A percentile compares a stretch with the other conserved stretches of the same genome.
Conservation (phyloP, 768 basidiomycete genomes). For the Suillus subluteus region DNA sequence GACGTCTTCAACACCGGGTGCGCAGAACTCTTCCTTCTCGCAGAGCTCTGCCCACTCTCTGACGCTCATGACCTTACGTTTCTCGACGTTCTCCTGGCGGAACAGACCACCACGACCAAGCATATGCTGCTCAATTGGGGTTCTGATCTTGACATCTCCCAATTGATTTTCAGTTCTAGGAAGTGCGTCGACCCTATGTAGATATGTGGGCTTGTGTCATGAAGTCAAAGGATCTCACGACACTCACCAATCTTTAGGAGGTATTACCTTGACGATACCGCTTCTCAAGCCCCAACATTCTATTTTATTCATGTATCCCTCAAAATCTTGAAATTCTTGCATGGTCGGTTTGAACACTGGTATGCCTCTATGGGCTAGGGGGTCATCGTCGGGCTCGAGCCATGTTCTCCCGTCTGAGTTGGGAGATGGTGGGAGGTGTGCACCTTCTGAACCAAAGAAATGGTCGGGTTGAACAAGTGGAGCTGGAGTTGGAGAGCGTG, state of each 20-base stretch:
- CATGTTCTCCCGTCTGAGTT: slow-evolving; percentile 63
- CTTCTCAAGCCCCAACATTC: slow-evolving; percentile 90
- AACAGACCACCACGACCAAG: slow-evolving; percentile 85
- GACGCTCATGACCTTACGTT: slow-evolving; percentile 79
- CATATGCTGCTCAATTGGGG: slow-evolving; percentile 95
- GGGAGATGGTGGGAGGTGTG: slow-evolving; percentile 58
- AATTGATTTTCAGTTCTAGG: slow-evolving; percentile 77
- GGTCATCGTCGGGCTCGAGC: slow-evolving; percentile 82
- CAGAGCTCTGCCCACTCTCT: slow-evolving; percentile 88
- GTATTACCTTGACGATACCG: slow-evolving; percentile 96
- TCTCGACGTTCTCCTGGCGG: slow-evolving; percentile 89
- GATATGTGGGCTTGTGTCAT: slow-evolving; percentile 19
- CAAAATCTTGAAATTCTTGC: slow-evolving; percentile 92
- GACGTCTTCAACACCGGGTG: slow-evolving; percentile 73
- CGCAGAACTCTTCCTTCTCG: slow-evolving; percentile 67
- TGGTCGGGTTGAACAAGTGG: slow-evolving; percentile 77
- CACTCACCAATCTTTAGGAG: slow-evolving; percentile 89
- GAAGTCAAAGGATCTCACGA: slow-evolving; percentile 15
- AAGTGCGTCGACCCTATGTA: slow-evolving; percentile 65
- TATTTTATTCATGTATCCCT: slow-evolving; percentile 83
- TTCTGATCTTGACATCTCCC: slow-evolving; percentile 73
- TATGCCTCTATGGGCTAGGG: slow-evolving; percentile 82
- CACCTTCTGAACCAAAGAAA: slow-evolving; percentile 67
- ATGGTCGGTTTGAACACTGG: slow-evolving; percentile 96
- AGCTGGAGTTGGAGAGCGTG: slow-evolving; percentile 57